phyloP scores from a whole-genome alignment of 306 rosid genomes.

The Hylodesmum podocarpum region DNA sequence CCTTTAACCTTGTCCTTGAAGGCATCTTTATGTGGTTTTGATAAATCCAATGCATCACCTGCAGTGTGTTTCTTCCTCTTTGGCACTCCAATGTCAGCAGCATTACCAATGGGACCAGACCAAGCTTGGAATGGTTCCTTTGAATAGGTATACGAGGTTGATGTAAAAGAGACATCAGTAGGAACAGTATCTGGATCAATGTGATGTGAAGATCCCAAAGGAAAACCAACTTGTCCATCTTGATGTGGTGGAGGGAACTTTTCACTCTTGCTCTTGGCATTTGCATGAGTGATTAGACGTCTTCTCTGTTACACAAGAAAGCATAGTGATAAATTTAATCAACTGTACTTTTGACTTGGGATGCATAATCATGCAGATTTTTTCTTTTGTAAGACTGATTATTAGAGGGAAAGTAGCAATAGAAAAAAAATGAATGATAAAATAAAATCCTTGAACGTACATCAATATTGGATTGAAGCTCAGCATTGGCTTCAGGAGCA shows the following conservation, averaged over 20 bases:
- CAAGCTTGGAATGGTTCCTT: constrained; percentile 74
- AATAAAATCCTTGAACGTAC: constrained; percentile 47
- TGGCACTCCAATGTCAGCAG: constrained; percentile 49
- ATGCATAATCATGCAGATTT: constrained; percentile 4
- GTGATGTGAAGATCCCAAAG: constrained; percentile 80
- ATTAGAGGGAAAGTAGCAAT: background rate
- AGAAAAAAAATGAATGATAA: background rate
- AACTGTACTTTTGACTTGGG: background rate
- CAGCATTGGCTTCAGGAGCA: constrained; percentile 95
- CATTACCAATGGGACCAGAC: constrained; percentile 83
- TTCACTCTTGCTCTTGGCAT: constrained; percentile 97
- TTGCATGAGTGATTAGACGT: constrained; percentile 77
- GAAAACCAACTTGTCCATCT: constrained; percentile 82
- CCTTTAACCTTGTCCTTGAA: constrained; percentile 63
- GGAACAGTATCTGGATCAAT: constrained; percentile 79
- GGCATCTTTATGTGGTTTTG: constrained; percentile 38
- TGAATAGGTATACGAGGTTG: constrained; percentile 62
- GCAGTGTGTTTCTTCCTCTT: constrained; percentile 61
- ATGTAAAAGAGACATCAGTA: constrained; percentile 58
- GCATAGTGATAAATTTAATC: constrained; percentile 3
- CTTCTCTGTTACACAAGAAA: constrained; percentile 67
- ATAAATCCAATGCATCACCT: constrained; percentile 49
- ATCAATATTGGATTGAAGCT: constrained; percentile 82
- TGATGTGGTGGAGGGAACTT: constrained; percentile 97
- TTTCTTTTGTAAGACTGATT: background rate